Evolutionary conservation across 192 early-diverging fungal genomes (phyloP).

Genomic region (Backusella liffmaniae): DNA sequence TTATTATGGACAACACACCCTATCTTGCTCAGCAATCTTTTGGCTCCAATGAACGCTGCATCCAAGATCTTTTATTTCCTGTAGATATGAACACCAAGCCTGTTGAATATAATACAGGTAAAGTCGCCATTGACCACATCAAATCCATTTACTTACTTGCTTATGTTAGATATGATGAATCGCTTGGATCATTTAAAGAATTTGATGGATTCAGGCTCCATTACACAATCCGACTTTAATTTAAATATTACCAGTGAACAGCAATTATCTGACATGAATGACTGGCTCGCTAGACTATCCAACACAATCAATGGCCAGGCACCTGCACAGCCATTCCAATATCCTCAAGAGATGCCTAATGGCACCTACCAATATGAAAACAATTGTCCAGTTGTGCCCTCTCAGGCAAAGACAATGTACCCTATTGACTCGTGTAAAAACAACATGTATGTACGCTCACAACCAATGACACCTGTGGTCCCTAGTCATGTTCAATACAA

Average conservation of each 20-base stretch:
- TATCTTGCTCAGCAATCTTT: background rate
- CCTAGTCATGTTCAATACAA: background rate
- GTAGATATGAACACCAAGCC: background rate
- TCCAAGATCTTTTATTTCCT: slow-evolving; percentile 11
- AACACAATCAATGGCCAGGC: background rate
- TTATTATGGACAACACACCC: background rate
- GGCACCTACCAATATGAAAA: background rate
- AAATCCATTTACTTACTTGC: too few relatives aligned
- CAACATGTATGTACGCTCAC: slow-evolving; percentile 18
- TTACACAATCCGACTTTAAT: slow-evolving; percentile 15
- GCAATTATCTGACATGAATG: slow-evolving; percentile 28
- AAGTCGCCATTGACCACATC: too few relatives aligned
- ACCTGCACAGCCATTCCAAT: background rate
- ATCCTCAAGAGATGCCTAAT: background rate
- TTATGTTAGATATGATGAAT: background rate
- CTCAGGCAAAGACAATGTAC: background rate
- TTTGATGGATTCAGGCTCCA: slow-evolving; percentile 11
- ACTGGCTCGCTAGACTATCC: slow-evolving; percentile 25
- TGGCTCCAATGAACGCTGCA: slow-evolving; percentile 4
- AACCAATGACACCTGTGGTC: slow-evolving; percentile 7
- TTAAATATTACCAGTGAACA: slow-evolving; percentile 28
- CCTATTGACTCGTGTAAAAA: background rate
- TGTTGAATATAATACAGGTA: slow-evolving; percentile 1
- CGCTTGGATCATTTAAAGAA: slow-evolving; percentile 18
- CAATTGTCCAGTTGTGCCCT: background rate